Evolutionary conservation across 441 rosid species (phyloP).

Genomic region (Populus hybrid): DNA sequence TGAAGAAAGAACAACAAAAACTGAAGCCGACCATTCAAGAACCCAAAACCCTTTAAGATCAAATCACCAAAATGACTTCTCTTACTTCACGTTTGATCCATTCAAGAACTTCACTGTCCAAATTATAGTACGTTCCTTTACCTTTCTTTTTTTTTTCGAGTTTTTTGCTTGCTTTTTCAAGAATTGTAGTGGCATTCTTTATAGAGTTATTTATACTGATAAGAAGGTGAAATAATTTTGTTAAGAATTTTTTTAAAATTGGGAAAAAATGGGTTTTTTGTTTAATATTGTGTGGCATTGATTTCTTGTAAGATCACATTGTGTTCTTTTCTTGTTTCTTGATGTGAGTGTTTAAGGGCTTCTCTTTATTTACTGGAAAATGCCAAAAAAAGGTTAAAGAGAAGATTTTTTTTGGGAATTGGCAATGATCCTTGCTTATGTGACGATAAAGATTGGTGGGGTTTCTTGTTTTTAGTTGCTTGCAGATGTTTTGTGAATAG

Average conservation of each 20-base stretch:
- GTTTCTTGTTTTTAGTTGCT: neutral
- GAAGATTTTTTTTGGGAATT: neutral
- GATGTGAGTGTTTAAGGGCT: neutral
- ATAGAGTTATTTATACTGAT: neutral
- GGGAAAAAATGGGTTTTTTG: neutral
- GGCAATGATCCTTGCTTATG: neutral
- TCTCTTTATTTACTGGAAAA: neutral
- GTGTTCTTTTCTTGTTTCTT: neutral
- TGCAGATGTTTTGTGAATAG: neutral
- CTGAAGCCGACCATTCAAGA: neutral
- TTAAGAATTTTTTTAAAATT: too few relatives aligned
- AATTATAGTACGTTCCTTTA: constrained; percentile 40
- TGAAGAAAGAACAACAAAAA: neutral
- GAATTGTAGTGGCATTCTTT: neutral
- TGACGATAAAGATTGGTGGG: neutral
- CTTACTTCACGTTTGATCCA: constrained; percentile 59
- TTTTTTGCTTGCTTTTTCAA: neutral
- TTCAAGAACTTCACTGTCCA: constrained; percentile 35
- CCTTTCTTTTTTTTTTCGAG: neutral
- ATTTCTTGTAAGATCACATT: neutral
- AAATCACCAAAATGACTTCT: constrained; percentile 37
- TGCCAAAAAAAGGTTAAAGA: neutral
- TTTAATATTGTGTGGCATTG: neutral
- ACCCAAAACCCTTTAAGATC: neutral
- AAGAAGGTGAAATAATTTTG: neutral